Evolutionary conservation across 1,284 basidiomycete genomes (phyloP).

Genomic region (Baeospora myosura): DNA sequence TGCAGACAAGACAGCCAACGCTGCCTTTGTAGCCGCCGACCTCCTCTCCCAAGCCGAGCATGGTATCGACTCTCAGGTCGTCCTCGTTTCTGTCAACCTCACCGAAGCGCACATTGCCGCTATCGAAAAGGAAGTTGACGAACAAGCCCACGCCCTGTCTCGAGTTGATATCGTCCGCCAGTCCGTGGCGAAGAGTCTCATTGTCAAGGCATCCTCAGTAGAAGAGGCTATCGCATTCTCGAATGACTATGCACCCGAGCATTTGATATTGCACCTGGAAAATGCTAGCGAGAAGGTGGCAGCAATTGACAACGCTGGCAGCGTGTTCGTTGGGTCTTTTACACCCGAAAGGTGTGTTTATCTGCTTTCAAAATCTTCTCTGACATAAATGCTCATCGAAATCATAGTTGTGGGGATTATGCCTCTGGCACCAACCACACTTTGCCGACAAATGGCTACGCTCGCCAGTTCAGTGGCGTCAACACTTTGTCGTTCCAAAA

Average conservation of each 20-base stretch:
- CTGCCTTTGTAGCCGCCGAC: constrained; percentile 93
- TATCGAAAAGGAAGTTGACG: constrained; percentile 84
- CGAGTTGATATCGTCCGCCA: constrained; percentile 88
- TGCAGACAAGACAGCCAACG: constrained; percentile 80
- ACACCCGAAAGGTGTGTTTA: constrained; percentile 82
- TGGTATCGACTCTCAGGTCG: constrained; percentile 96
- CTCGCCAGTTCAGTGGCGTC: constrained; percentile 96
- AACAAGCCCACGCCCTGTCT: constrained; percentile 80
- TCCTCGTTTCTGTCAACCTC: constrained; percentile 79
- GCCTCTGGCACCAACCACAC: constrained; percentile 99
- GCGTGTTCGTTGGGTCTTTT: constrained; percentile 91
- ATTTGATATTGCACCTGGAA: constrained; percentile 85
- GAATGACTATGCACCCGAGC: constrained; percentile 97
- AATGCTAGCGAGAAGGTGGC: constrained; percentile 63
- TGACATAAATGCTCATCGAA: constrained; percentile 3
- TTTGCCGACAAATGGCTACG: constrained; percentile 90
- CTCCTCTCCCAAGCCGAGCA: constrained; percentile 97
- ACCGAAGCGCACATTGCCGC: constrained; percentile 52
- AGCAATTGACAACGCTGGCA: constrained; percentile 84
- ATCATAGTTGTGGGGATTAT: constrained; percentile 87
- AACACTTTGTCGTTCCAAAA: constrained; percentile 98
- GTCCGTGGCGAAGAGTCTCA: constrained; percentile 89
- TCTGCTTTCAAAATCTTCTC: constrained; percentile 6
- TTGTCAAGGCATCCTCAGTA: constrained; percentile 64
- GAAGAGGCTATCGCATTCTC: constrained; percentile 83